Base-by-base conservation (phyloP, 768 basidiomycete species). In the Gelatoporia subvermispora region DNA sequence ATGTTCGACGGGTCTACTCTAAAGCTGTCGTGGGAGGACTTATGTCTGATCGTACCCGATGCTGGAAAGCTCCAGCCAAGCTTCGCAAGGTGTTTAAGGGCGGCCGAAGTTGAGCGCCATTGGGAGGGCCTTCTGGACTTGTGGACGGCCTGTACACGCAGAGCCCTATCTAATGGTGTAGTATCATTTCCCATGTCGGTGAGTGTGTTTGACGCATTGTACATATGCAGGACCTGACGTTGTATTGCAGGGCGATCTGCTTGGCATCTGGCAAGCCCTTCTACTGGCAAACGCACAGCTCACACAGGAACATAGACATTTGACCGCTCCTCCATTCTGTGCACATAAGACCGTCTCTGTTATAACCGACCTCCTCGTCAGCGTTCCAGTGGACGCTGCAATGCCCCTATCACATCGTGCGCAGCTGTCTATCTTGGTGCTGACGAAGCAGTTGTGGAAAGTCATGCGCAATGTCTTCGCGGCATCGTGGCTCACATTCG, bases 181-280 rank as follows among this genome's bases (percentile, higher is more conserved):
- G n/a, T 15, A 9, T 15, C 15, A 11, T 43, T 43, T 23, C 3
- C 13, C 10, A 25, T 48, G 4, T n/a, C 39, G 24, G 56, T 51
- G 28, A 11, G 50, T 45, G 20, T 11, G n/a, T 8, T 48, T 47
- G 25, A 28, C 24, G 23, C 25, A 18, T 41, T 25, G 2, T 20
- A 16, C 17, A 15, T n/a, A 38, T 31, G 7, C 28, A 31, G 28
- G 28, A 13, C 7, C 28, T 43, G 43, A 25, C 41, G 21, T 36
- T 44, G 50, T 35, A 52, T 18, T 56, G 22, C 53, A 79, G 78
- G 51, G 61, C 13, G 62, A 63, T 37, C 62, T 80, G 21, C 40
- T 77, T 3, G 59, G 66, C 37, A 62, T 70, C 1, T 85, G 84
- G 84, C 71, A 77, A 51, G 72, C 76, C 0, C 68, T 85, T 16